phyloP scores from a whole-genome alignment of 371 early-diverging fungal genomes.

The Phascolomyces articulosus region DNA sequence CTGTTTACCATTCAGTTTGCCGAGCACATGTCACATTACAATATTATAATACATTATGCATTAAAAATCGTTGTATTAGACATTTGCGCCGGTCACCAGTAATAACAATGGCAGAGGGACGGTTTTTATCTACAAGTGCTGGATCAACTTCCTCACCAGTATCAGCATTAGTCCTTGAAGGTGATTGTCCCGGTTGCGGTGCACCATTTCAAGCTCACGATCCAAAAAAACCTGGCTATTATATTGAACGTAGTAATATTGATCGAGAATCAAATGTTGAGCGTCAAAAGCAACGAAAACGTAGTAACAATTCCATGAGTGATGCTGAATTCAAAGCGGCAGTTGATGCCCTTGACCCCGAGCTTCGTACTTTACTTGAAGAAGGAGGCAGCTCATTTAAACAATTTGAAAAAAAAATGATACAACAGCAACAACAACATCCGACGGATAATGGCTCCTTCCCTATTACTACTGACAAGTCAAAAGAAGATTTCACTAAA shows the following conservation, averaged over 20 bases:
- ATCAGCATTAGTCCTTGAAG: background rate
- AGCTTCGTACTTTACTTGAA: constrained; percentile 33
- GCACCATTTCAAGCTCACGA: constrained; percentile 62
- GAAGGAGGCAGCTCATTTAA: constrained; percentile 11
- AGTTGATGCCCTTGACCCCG: constrained; percentile 32
- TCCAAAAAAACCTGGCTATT: constrained; percentile 53
- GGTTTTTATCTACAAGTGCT: background rate
- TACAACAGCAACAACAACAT: constrained; percentile 1
- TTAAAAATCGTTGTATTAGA: background rate
- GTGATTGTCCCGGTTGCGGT: constrained; percentile 73
- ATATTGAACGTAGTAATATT: constrained; percentile 16
- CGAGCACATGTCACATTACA: background rate
- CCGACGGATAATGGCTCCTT: constrained; percentile 1
- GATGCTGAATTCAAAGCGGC: constrained; percentile 39
- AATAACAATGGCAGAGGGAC: background rate
- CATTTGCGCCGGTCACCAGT: background rate
- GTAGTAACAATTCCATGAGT: constrained; percentile 33
- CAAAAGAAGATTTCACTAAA: too few relatives aligned
- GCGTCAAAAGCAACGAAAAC: constrained; percentile 23
- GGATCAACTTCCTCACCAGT: background rate
- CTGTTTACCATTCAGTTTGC: background rate
- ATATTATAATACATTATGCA: background rate
- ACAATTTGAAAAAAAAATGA: constrained; percentile 3
- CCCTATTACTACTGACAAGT: too few relatives aligned
- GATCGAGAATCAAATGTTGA: constrained; percentile 11